phyloP scores from a whole-genome alignment of 352 stramenopile species.

The Albugo candida region DNA sequence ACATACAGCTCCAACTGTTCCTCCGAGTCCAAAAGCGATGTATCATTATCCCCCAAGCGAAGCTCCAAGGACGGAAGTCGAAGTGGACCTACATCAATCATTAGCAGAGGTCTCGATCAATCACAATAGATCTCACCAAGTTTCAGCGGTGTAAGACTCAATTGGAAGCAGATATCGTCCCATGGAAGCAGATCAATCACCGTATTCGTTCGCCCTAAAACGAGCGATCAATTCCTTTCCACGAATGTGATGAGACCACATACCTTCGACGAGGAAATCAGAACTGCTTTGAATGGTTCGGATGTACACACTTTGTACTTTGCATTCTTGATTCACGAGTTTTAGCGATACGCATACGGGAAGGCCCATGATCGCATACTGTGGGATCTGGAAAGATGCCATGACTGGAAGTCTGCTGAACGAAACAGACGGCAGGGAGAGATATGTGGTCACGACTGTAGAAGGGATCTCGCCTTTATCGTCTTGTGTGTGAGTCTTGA shows the following conservation, averaged over 20 bases:
- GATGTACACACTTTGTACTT: slow-evolving; percentile 45
- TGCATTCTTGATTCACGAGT: slow-evolving; percentile 52
- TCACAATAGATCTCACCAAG: slow-evolving; percentile 20
- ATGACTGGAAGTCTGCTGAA: slow-evolving; percentile 51
- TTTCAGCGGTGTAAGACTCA: slow-evolving; percentile 57
- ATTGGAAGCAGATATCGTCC: slow-evolving; percentile 34
- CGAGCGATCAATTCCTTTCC: too few relatives aligned
- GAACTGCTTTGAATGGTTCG: slow-evolving; percentile 45
- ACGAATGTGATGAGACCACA: too few relatives aligned
- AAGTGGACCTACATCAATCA: not conserved
- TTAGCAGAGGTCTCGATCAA: not conserved
- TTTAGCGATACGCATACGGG: slow-evolving; percentile 32
- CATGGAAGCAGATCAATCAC: slow-evolving; percentile 55
- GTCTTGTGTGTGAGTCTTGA: too few relatives aligned
- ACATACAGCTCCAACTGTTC: slow-evolving; percentile 62
- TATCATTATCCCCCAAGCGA: slow-evolving; percentile 40
- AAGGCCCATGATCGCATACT: slow-evolving; percentile 49
- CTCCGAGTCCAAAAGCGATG: slow-evolving; percentile 39
- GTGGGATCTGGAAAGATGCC: slow-evolving; percentile 35
- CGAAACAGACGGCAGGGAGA: slow-evolving; percentile 39
- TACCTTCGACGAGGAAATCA: slow-evolving; percentile 59
- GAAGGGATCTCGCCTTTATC: too few relatives aligned
- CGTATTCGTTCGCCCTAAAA: slow-evolving; percentile 34
- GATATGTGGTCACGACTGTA: slow-evolving; percentile 36
- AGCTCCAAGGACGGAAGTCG: slow-evolving; percentile 26